Base-by-base conservation (phyloP, 352 stramenopile genomes). In the Pythium phragmitis region DNA sequence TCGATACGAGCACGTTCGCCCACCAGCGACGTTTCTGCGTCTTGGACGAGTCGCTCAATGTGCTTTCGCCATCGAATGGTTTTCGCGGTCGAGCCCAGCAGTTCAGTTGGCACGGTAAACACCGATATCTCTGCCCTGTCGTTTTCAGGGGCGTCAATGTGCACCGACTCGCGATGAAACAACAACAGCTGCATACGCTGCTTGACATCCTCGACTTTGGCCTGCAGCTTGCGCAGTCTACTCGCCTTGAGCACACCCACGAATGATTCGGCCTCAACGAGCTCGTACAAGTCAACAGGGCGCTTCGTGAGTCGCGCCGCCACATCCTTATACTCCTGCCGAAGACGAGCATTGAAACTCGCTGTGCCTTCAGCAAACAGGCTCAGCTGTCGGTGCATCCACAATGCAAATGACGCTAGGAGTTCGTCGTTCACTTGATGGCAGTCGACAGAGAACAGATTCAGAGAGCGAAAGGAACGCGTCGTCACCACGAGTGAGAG, bases 281-380 rank as follows among this genome's bases (percentile, higher is more conserved):
- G 72, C 28, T 94, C 85, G 43, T 92, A 84, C 26, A 92, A 68
- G 65, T 92, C 79, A 21, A 86, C 61, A 0, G 85, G 83, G 21
- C 83, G 85, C 57, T 85, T 90, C 0, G 76, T 70, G 1, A 94
- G 60, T 36, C 69, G 65, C 33, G 70, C 77, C 7, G 81, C 83
- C 12, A 91, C 80, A 21, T 92, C 81, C 43, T 94, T 92, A 63
- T 91, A 94, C 36, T 87, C 70, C 8, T 89, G 75, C 0, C 81
- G 72, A 33, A 91, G 64, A n/a, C 85, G 76, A 0, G 69, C 53
- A 34, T 88, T 91, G 48, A 80, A 70, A 0, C 60, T 65, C 2
- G 75, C 54, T 2, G 81, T 91, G 36, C 70, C 42, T 9, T 86
- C 71, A 17, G 86, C 71, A 69, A 91, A 94, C 0, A 64, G 69